Evolutionary conservation across 768 basidiomycete genomes (phyloP), one percentile per base, ranked within the genome.

Genomic region (Agrocybe pediades): DNA sequence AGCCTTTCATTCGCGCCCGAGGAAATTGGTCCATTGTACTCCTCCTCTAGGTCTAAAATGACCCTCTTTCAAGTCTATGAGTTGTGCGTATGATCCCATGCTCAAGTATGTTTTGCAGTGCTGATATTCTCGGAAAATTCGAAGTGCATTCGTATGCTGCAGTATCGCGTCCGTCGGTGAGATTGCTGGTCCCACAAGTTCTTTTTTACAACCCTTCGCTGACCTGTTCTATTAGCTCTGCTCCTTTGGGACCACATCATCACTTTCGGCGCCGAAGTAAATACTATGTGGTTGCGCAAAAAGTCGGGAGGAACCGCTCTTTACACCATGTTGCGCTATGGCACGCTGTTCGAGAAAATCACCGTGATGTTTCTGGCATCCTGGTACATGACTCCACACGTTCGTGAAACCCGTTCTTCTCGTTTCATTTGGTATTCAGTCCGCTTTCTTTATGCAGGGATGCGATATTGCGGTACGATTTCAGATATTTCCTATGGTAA

Each of bases 121-220:
- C 33, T 36, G 33, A 36, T 13, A n/a, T 36, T 13, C 11, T 3
- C 4, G 3, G 13, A 15, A 36, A 15, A 3, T 5, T 30, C 41
- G n/a, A 49, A 70, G 67, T 51, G 67, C 67, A 9, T 70, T 70
- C 48, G 64, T 48, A 8, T 70, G 69, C 56, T 70, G 67, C 26
- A 68, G 65, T 50, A 63, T 70, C 47, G 69, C 69, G 11, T 60
- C 69, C 50, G 65, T 65, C 11, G 64, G 67, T 68, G n/a, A 11
- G 63, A n/a, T n/a, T n/a, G n/a, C n/a, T n/a, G 51, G 5, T 16
- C 9, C 41, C 16, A 15, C 8, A 15, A 41, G 0, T n/a, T 11
- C 21, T 13, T 2, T 16, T 19, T 17, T n/a, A 2, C 9, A 16
- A 16, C 15, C 26, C 16, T n/a, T 23, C 9, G 33, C 23, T 33